Evolutionary conservation across 768 basidiomycete genomes (phyloP), one percentile per base, ranked within the genome.

Genomic region (Symmetrospora coprosmae): DNA sequence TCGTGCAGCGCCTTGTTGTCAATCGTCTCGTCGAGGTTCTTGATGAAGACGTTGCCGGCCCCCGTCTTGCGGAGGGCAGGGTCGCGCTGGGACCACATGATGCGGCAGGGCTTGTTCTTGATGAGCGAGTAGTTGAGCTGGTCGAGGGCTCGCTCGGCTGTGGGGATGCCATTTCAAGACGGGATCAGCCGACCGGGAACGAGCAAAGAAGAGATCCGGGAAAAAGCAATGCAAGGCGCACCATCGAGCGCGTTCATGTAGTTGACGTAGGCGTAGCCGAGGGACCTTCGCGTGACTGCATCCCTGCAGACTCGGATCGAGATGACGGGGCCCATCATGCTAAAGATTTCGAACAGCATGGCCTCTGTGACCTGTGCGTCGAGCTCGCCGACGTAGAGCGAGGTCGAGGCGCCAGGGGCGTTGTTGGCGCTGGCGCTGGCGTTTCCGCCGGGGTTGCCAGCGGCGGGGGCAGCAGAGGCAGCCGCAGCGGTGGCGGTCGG

Each of bases 31-130:
- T 99, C 94, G 67, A 99, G 76, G 76, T 99, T 99, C 78, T 99
- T 99, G 77, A 99, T 97, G 78, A 99, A 99, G 72, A 99, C 89
- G 75, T 99, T 99, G 74, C 94, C 94, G 77, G 96, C 90, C 66
- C 90, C 90, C 65, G 90, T 96, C 82, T 97, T 97, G 75, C 94
- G 87, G 72, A 99, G 83, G 68, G 90, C 88, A 62, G 94, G 94
- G 77, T 97, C 94, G 73, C 94, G 87, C 81, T 97, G 94, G 71
- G 91, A 96, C 92, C 94, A 97, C 94, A 99, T 99, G 80, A 99
- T 99, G 70, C 94, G 88, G 79, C 94, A 99, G 65, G 94, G 85
- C 70, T 89, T 86, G 75, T 85, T 85, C 80, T 97, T 97, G 78
- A 99, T 97, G 72, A 91, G 76, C 67, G 94, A 97, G 74, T 99